Percentiles rank a stretch among this genome's conserved stretches.
These are phyloP conservation scores for Phaffia australis DNA, from an alignment of 768 basidiomycete genomes.

Conservation along the genomic window DNA sequence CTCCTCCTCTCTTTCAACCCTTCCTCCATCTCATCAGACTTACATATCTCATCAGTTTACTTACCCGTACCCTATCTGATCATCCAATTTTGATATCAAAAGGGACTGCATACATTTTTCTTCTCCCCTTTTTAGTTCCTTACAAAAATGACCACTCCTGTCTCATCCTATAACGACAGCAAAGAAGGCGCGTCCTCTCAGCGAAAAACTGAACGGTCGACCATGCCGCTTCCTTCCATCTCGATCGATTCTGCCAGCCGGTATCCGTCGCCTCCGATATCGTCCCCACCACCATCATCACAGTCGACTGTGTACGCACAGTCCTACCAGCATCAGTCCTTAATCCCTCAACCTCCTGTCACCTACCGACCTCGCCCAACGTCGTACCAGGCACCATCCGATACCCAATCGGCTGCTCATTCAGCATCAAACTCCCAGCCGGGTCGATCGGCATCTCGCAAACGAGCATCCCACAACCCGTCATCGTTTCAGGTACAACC, in stretches of 20 bases:
- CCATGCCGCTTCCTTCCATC: not conserved
- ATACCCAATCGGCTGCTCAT: not conserved
- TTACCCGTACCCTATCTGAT: too few relatives aligned
- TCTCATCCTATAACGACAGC: not conserved
- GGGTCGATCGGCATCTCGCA: conserved; percentile 11
- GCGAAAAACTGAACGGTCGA: too few relatives aligned
- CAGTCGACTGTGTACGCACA: conserved; percentile 7
- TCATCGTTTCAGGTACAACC: conserved; percentile 12
- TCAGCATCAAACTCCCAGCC: not conserved
- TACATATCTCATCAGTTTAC: too few relatives aligned
- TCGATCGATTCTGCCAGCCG: conserved; percentile 8
- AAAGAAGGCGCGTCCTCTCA: not conserved
- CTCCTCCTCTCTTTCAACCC: too few relatives aligned
- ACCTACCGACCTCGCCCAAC: conserved; percentile 1
- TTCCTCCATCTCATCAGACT: too few relatives aligned
- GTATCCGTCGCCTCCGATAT: conserved; percentile 23
- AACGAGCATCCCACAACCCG: conserved; percentile 37
- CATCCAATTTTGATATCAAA: too few relatives aligned
- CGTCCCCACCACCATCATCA: conserved; percentile 10
- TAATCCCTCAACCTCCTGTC: not conserved
- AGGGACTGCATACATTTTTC: too few relatives aligned
- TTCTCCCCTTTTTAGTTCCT: too few relatives aligned
- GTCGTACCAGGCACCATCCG: conserved; percentile 10
- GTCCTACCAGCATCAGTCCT: not conserved
- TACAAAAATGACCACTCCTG: too few relatives aligned